These are phyloP conservation scores for Melastoma malabathricum DNA, from an alignment of 345 rosid species.

Conservation along the genomic window DNA sequence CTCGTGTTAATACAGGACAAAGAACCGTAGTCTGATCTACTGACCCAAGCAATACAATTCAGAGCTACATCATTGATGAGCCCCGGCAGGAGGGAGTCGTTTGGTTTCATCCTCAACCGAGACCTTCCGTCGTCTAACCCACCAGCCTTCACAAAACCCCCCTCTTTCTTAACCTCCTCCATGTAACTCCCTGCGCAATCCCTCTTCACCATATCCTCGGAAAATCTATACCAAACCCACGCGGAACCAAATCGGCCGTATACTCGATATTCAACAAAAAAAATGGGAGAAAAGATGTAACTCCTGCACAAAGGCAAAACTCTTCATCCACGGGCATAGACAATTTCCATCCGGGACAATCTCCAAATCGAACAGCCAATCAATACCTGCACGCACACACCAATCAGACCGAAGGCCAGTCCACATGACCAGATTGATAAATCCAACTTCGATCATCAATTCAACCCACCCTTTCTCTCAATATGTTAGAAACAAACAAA, in stretches of 20 bases:
- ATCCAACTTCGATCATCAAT: no score
- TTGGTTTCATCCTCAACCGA: slow-evolving; percentile 28
- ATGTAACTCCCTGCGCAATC: slow-evolving; percentile 12
- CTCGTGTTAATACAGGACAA: slow-evolving; percentile 46
- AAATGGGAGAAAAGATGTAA: no score
- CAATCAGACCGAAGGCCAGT: no score
- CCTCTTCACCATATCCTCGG: slow-evolving; percentile 5
- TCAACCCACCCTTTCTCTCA: no score
- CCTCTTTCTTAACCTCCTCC: slow-evolving; percentile 26
- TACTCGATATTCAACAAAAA: no score
- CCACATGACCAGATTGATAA: no score
- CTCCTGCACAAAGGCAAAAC: no score
- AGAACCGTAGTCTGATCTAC: slow-evolving; percentile 46
- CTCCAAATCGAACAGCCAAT: no score
- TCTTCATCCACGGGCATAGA: no score
- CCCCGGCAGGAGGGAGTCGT: slow-evolving; percentile 67
- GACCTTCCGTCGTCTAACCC: slow-evolving; percentile 37
- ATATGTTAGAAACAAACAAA: no score
- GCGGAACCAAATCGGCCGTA: not conserved
- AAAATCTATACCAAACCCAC: slow-evolving; percentile 1
- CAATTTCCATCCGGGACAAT: no score
- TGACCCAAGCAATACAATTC: slow-evolving; percentile 49
- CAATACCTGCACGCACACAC: no score
- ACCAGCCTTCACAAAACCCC: slow-evolving; percentile 14
- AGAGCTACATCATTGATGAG: slow-evolving; percentile 66